These are phyloP conservation scores for Pseudoneurospora amorphoporcata DNA, from an alignment of 495 filamentous ascomycete species.

Conservation along the genomic window DNA sequence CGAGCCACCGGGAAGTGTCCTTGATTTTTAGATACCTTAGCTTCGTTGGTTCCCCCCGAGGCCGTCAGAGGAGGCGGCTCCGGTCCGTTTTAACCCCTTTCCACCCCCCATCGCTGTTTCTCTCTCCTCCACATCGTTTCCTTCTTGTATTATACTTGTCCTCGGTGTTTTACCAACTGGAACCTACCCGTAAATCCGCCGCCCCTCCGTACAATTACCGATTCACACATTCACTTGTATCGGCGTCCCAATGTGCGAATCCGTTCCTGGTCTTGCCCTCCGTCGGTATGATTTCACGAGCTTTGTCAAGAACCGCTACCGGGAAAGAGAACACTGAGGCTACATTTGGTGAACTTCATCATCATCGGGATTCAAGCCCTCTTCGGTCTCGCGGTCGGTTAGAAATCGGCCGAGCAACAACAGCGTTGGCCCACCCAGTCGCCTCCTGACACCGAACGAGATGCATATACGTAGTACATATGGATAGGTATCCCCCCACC, in stretches of 20 bases:
- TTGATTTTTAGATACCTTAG: not conserved
- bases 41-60: not conserved
- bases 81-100: not conserved
- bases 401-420: not conserved
- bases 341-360: not conserved
- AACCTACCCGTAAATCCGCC: not conserved
- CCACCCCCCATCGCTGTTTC: not conserved
- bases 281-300: not conserved
- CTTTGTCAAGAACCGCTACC: not conserved
- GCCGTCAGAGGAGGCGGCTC: not conserved
- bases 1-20: not conserved
- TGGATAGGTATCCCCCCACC: not conserved
- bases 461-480: not conserved
- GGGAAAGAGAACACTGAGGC: not conserved
- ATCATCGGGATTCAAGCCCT: not conserved
- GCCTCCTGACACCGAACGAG: not conserved
- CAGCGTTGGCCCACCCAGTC: not conserved
- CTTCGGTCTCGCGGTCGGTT: not conserved
- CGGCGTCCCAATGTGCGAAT: not conserved
- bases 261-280: not conserved
- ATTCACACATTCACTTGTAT: not conserved
- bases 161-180: not conserved
- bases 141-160: not conserved
- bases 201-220: not conserved
- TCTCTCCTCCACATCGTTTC: not conserved